These are phyloP conservation scores for Pseudogymnoascus sp. DNA, from an alignment of 2,329 filamentous ascomycete species.

Conservation along the genomic window DNA sequence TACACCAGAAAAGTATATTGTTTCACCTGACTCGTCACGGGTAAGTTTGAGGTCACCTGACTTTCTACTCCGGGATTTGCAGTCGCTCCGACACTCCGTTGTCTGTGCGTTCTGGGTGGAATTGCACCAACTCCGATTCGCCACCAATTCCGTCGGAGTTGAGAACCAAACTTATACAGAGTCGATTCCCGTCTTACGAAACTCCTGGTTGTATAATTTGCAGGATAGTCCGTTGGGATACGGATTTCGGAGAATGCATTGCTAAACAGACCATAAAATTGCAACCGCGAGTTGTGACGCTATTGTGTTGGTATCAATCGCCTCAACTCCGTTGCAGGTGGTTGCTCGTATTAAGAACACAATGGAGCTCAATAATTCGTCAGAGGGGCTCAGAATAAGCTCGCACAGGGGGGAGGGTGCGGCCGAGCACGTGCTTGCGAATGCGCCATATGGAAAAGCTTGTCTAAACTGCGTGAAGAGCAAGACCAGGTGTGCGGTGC, in stretches of 20 bases:
- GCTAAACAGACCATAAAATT: not conserved
- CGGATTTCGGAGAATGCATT: not conserved
- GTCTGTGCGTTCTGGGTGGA: not conserved
- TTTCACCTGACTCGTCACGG: not conserved
- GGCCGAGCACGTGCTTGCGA: constrained; percentile 11
- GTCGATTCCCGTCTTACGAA: constrained; percentile 3
- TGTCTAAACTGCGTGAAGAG: constrained; percentile 14
- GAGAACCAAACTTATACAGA: not conserved
- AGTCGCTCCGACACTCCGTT: not conserved
- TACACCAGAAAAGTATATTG: no score
- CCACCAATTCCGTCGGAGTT: not conserved
- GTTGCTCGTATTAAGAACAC: not conserved
- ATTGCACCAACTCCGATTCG: not conserved
- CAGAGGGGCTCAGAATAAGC: not conserved
- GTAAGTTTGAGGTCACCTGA: not conserved
- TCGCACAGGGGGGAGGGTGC: constrained; percentile 17
- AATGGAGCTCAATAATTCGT: constrained; percentile 4
- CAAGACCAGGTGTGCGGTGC: constrained; percentile 13
- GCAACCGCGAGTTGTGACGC: not conserved
- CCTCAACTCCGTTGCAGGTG: not conserved
- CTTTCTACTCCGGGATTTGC: not conserved
- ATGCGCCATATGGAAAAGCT: constrained; percentile 15
- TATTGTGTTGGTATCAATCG: not conserved
- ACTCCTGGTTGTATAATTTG: not conserved
- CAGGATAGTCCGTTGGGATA: not conserved